These are phyloP conservation scores for Gossypium gossypioides DNA, from an alignment of 441 rosid genomes.

Conservation along the genomic window DNA sequence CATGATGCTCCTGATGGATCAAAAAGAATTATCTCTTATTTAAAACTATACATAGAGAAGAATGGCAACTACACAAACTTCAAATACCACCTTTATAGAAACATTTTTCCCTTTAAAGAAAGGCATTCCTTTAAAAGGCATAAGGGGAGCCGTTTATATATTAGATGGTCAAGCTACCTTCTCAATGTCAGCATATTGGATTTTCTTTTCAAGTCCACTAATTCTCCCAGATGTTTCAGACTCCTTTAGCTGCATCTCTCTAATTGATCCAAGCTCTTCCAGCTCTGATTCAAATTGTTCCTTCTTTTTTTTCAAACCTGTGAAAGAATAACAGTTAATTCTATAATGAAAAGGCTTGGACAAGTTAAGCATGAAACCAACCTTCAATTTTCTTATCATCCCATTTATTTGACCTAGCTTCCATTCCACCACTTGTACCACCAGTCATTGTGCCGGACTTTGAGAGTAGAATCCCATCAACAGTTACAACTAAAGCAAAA, in stretches of 20 bases:
- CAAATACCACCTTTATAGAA: not conserved
- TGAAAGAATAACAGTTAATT: slow-evolving; percentile 22
- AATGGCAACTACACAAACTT: not conserved
- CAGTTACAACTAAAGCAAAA: slow-evolving; percentile 69
- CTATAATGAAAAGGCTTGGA: slow-evolving; percentile 9
- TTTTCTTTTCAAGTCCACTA: slow-evolving; percentile 94
- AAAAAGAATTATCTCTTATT: not conserved
- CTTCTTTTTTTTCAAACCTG: slow-evolving; percentile 67
- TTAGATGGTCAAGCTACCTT: slow-evolving; percentile 38
- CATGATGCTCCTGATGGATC: not conserved
- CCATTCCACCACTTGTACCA: slow-evolving; percentile 99
- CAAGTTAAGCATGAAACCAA: slow-evolving; percentile 23
- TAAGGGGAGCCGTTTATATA: not conserved
- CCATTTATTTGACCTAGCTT: slow-evolving; percentile 95
- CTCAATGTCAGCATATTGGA: slow-evolving; percentile 94
- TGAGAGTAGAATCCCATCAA: slow-evolving; percentile 87
- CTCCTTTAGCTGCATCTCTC: slow-evolving; percentile 92
- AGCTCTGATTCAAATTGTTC: slow-evolving; percentile 74
- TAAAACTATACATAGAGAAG: not conserved
- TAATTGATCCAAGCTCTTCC: slow-evolving; percentile 80
- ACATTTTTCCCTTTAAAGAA: not conserved
- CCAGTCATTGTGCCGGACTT: slow-evolving; percentile 99
- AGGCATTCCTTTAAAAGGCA: not conserved
- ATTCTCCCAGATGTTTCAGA: slow-evolving; percentile 90
- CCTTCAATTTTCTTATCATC: slow-evolving; percentile 97